A percentile compares a stretch with the other conserved stretches of the same genome.
phyloP scores from a whole-genome alignment of 225 moss, liverwort and hornwort species.

The Ulota crispa region DNA sequence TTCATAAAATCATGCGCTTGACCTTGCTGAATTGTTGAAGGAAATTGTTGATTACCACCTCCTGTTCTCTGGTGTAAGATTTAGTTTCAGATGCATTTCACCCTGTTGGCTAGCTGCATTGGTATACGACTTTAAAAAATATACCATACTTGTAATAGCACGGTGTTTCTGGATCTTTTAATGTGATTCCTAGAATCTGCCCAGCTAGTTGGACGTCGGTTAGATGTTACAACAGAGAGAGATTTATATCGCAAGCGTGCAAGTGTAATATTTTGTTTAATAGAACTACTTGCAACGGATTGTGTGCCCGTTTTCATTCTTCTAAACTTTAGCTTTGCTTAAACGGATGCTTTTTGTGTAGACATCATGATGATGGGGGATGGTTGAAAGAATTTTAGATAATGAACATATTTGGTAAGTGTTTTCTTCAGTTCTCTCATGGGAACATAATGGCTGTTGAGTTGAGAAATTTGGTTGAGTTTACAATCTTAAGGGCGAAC shows the following conservation, averaged over 20 bases:
- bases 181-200: background rate
- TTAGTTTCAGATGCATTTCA: slow-evolving; percentile 18
- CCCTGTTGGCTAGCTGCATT: slow-evolving; percentile 16
- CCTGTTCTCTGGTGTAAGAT: slow-evolving; percentile 10
- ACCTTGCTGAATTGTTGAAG: slow-evolving; percentile 19
- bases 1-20: slow-evolving; percentile 28
- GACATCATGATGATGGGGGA: background rate
- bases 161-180: slow-evolving; percentile 1
- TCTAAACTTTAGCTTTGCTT: background rate
- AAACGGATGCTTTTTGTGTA: background rate
- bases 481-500: too few relatives aligned
- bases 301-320: background rate
- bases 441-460: too few relatives aligned
- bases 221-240: background rate
- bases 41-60: slow-evolving; percentile 11
- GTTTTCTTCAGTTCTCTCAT: background rate
- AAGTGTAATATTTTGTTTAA: slow-evolving; percentile 12
- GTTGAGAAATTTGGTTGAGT: too few relatives aligned
- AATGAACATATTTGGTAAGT: background rate
- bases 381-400: background rate
- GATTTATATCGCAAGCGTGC: background rate
- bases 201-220: slow-evolving; percentile 1
- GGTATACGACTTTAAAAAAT: background rate
- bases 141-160: slow-evolving; percentile 1
- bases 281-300: slow-evolving; percentile 4